Base-by-base conservation (phyloP, 345 rosid species). In the Syzygium jambos region DNA sequence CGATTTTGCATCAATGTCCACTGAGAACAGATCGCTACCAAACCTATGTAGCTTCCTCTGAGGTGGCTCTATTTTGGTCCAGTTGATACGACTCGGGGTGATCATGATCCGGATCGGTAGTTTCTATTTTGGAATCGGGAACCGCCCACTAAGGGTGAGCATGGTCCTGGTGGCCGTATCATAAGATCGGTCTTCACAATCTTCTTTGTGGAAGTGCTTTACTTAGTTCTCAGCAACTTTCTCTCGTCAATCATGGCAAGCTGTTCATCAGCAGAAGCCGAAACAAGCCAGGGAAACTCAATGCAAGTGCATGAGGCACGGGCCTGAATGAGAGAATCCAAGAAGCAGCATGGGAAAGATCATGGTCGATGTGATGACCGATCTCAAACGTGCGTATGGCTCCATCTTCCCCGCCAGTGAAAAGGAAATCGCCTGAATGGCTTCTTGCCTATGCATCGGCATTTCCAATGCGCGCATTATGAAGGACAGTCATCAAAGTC, bases 231-330 rank as follows among this genome's bases (percentile, higher is more conserved):
- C 87, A 94, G 86, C 93, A 96, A 87, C 92, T 94, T 97, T 88
- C 98, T 93, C 29, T 94, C 96, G 87, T 95, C 96, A 5, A 97
- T 93, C 11, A 96, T 91, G 0, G 98, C 92, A 25, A 96, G 93
- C 87, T 93, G 95, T 56, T 97, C 99, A 19, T 97, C 99, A 85
- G 95, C 89, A 30, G 98, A 93, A 86, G 98, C 95, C 51, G 96
- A 93, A 88, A 97, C 97, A 85, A 96, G 98, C 98, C 98, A 95
- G 19, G 98, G 99, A 87, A 95, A 97, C 92, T 97, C 98, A 96
- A 95, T 14, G 98, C 95, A 85, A 97, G 95, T 43, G 97, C 93
- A 38, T 38, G 3, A 87, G 93, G 86, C 11, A 97, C 95, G 41
- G 97, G 93, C 96, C 95, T 13, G 95, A 86, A 91, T 95, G 98